A percentile compares a stretch with the other conserved stretches of the same genome.
Evolutionary conservation across 495 filamentous ascomycete species (phyloP).

Genomic region (Aspergillus indologenus): DNA sequence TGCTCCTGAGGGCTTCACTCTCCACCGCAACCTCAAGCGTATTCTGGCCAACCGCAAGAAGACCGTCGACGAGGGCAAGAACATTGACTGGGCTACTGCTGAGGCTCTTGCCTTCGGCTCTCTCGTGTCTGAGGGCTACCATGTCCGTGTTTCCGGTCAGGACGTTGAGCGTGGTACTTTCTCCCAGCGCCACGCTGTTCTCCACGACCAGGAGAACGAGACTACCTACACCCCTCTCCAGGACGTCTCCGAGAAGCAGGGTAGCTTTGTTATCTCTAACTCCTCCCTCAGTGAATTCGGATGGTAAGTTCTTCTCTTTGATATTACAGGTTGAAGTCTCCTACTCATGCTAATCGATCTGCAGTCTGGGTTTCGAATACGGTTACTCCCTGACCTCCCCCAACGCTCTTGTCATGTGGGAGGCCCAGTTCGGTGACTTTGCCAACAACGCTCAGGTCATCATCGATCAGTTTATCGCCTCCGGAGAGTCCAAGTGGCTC

Average conservation of each 20-base stretch:
- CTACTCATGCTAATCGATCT: constrained; percentile 22
- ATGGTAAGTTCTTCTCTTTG: constrained; percentile 47
- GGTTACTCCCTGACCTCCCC: constrained; percentile 96
- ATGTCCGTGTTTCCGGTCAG: constrained; percentile 95
- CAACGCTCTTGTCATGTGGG: constrained; percentile 97
- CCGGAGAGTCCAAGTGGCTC: constrained; percentile 97
- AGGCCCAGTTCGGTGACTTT: constrained; percentile 99
- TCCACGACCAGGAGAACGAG: constrained; percentile 95
- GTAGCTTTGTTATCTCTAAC: constrained; percentile 93
- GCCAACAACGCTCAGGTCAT: constrained; percentile 99
- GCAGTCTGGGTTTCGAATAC: constrained; percentile 90
- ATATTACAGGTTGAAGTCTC: background rate
- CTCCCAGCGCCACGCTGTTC: constrained; percentile 94
- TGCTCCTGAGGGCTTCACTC: constrained; percentile 77
- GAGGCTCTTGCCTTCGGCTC: constrained; percentile 95
- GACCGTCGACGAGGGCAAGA: constrained; percentile 86
- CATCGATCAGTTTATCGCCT: constrained; percentile 97
- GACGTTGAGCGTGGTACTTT: constrained; percentile 99
- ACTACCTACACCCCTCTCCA: constrained; percentile 89
- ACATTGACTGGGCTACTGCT: constrained; percentile 95
- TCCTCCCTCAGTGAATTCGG: constrained; percentile 96
- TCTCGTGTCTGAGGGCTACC: constrained; percentile 86
- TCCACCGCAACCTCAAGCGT: constrained; percentile 95
- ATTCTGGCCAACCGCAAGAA: constrained; percentile 88
- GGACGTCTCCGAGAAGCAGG: constrained; percentile 83